phyloP scores from a whole-genome alignment of 225 moss, liverwort and hornwort species.

The Polytrichum commune region DNA sequence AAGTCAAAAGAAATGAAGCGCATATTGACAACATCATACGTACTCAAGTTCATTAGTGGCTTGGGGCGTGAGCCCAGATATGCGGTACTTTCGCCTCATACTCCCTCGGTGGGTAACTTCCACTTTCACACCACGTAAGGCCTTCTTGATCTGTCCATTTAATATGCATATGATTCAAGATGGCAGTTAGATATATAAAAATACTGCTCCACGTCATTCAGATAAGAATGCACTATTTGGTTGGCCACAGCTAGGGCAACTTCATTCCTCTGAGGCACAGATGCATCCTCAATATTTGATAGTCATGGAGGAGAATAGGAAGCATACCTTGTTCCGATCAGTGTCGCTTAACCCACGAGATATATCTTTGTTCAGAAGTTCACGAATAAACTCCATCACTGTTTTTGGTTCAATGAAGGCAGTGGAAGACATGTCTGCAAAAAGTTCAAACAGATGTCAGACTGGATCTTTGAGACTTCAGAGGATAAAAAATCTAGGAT shows the following conservation, averaged over 20 bases:
- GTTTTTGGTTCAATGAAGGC: slow-evolving; percentile 97
- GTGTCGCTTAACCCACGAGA: slow-evolving; percentile 64
- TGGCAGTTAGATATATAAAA: too few species aligned
- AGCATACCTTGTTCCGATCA: slow-evolving; percentile 83
- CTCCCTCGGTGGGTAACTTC: slow-evolving; percentile 96
- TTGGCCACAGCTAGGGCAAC: too few species aligned
- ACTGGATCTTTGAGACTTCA: too few species aligned
- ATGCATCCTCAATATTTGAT: not conserved
- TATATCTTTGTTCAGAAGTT: slow-evolving; percentile 72
- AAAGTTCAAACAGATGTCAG: too few species aligned
- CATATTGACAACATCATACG: slow-evolving; percentile 2
- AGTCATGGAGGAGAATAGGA: not conserved
- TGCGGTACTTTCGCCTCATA: slow-evolving; percentile 93
- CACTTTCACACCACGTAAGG: slow-evolving; percentile 83
- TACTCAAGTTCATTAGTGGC: slow-evolving; percentile 82
- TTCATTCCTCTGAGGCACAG: too few species aligned
- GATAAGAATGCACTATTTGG: too few species aligned
- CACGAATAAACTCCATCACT: slow-evolving; percentile 83
- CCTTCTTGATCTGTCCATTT: slow-evolving; percentile 67
- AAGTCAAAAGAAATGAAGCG: not conserved
- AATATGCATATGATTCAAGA: too few species aligned
- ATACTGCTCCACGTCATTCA: too few species aligned
- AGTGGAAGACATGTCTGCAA: slow-evolving; percentile 96
- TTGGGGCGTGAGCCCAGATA: slow-evolving; percentile 80
- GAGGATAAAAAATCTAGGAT: too few species aligned